Conservation (phyloP, 2,329 filamentous ascomycete genomes). For the Pseudogymnoascus sp. region DNA sequence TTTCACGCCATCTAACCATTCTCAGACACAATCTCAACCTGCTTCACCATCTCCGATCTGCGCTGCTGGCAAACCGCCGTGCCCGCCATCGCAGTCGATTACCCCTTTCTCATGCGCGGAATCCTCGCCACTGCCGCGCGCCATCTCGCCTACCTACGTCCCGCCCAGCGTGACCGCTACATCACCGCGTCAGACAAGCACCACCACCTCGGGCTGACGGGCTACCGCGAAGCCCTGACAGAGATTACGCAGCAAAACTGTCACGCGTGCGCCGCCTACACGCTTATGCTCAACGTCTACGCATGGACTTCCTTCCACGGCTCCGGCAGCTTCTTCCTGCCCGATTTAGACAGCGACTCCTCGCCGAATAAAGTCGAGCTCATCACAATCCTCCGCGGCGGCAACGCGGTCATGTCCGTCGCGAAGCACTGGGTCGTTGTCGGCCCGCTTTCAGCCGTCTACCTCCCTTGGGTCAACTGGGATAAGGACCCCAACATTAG, state of each 20-base stretch:
- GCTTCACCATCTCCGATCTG: conserved; percentile 14
- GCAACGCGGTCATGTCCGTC: not conserved
- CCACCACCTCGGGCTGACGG: conserved; percentile 12
- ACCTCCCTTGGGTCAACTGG: not conserved
- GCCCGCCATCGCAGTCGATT: conserved; percentile 16
- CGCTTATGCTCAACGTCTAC: conserved; percentile 14
- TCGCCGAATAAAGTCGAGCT: conserved; percentile 11
- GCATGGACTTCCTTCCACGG: conserved; percentile 15
- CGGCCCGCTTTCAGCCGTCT: conserved; percentile 11
- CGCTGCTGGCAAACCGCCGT: conserved; percentile 17
- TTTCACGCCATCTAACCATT: not conserved
- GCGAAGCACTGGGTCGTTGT: conserved; percentile 3
- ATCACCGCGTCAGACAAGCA: conserved; percentile 13
- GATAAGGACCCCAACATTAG: not conserved
- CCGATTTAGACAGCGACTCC: not conserved
- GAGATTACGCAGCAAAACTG: conserved; percentile 16
- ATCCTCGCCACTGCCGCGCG: conserved; percentile 18
- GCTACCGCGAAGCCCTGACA: conserved; percentile 12
- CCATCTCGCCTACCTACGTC: conserved; percentile 16
- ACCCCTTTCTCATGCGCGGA: conserved; percentile 19
- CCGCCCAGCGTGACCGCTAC: conserved; percentile 7
- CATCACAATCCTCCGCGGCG: conserved; percentile 14
- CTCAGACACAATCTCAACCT: conserved; percentile 15
- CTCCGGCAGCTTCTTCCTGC: conserved; percentile 16
- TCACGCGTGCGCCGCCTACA: conserved; percentile 17